Conservation (phyloP, 2,329 filamentous ascomycete species). For the Cadophora sp. region DNA sequence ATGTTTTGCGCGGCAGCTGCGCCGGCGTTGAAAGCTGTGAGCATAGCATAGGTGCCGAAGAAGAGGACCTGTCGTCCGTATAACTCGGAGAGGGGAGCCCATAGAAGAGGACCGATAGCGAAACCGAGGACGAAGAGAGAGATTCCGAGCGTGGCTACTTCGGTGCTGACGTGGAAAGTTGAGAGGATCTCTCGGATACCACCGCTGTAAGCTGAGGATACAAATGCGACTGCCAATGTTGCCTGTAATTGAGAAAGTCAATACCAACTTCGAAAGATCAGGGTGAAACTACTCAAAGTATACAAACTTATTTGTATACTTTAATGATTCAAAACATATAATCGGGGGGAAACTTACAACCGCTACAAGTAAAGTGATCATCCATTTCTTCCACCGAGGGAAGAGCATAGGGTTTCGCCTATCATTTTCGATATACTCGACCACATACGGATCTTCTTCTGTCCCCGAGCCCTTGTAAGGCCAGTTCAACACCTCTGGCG, state of each 20-base stretch:
- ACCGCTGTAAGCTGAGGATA: conserved; percentile 48
- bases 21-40: conserved; percentile 65
- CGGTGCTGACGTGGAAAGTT: conserved; percentile 46
- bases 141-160: conserved; percentile 55
- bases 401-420: conserved; percentile 51
- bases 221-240: conserved; percentile 42
- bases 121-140: conserved; percentile 64
- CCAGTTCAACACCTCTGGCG: conserved; percentile 52
- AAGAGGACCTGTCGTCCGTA: conserved; percentile 64
- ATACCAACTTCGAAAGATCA: neutral
- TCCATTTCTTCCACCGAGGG: conserved; percentile 48
- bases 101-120: conserved; percentile 61
- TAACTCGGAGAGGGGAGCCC: conserved; percentile 66
- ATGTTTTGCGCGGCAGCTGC: conserved; percentile 64
- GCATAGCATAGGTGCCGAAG: conserved; percentile 57
- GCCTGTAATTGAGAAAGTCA: conserved; percentile 5
- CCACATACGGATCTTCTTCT: conserved; percentile 50
- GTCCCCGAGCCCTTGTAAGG: conserved; percentile 50
- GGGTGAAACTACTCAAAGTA: too few species aligned
- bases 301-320: too few species aligned
- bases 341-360: conserved; percentile 48
- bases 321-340: neutral
- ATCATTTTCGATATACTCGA: conserved; percentile 52
- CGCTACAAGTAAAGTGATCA: conserved; percentile 48
- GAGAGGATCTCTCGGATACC: conserved; percentile 47